These are phyloP conservation scores for Zymoseptoria crescenta DNA, from an alignment of 2,329 filamentous ascomycete species.

Conservation along the genomic window DNA sequence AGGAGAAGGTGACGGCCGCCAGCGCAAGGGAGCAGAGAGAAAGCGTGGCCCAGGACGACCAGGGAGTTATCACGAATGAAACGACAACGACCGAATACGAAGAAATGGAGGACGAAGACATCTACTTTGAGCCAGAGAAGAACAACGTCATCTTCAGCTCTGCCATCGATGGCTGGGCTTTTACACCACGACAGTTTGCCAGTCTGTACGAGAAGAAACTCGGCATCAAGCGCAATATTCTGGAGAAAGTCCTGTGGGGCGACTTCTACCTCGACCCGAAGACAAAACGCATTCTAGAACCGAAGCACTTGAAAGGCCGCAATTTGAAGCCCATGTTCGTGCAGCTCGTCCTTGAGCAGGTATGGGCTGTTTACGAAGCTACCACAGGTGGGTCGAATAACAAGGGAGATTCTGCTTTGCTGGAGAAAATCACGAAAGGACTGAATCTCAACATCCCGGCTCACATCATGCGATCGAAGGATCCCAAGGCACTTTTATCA, in stretches of 20 bases:
- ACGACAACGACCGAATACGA: slow-evolving; percentile 58
- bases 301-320: slow-evolving; percentile 88
- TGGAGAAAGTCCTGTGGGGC: slow-evolving; percentile 95
- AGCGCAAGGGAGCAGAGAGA: slow-evolving; percentile 33
- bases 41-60: slow-evolving; percentile 43
- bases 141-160: slow-evolving; percentile 99
- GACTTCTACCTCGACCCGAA: slow-evolving; percentile 96
- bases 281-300: slow-evolving; percentile 82
- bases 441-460: slow-evolving; percentile 73
- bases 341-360: slow-evolving; percentile 86
- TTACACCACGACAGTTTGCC: slow-evolving; percentile 91
- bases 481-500: slow-evolving; percentile 74
- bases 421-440: slow-evolving; percentile 94
- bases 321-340: slow-evolving; percentile 95
- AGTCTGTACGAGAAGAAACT: slow-evolving; percentile 92
- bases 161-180: slow-evolving; percentile 97
- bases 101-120: slow-evolving; percentile 88
- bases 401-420: slow-evolving; percentile 70
- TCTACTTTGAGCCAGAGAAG: slow-evolving; percentile 96
- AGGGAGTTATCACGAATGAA: slow-evolving; percentile 35
- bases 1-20: slow-evolving; percentile 70
- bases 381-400: slow-evolving; percentile 75
- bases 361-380: slow-evolving; percentile 93
- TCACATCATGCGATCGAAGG: slow-evolving; percentile 76
- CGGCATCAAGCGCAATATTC: slow-evolving; percentile 76